Base-by-base conservation (phyloP, 129 eudicot species). In the Tagetes patula region DNA sequence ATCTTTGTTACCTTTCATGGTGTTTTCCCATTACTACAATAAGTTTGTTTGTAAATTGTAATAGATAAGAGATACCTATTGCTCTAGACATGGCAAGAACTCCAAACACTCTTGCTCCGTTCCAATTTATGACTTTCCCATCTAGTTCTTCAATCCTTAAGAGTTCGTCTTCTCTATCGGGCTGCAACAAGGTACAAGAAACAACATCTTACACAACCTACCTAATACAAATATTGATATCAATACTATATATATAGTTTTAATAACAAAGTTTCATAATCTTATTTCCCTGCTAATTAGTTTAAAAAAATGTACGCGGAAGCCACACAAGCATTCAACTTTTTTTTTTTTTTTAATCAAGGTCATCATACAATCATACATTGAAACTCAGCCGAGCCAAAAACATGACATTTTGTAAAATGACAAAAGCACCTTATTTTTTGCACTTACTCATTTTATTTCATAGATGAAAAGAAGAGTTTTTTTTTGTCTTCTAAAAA, bases 21-120 rank as follows among this genome's bases (percentile, higher is more conserved):
- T 0, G 12, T 7, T 56, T 56, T 56, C 27, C 9, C 0, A 0
- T 14, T 20, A 34, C 27, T 6, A 54, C 6, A 1, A 27, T 20
- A 54, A 54, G 27, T 20, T 20, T 5, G 8, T 54, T 0, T 11
- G 27, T 20, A 20, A 20, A 20, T 36, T 49, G 37, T 4, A 14
- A 45, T 32, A 43, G 4, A 32, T 41, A 71, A 52, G 47, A 59
- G 45, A 76, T 82, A 89, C 96, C 96, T 74, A 89, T 89, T 4
- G 96, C 87, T 80, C 96, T 81, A 11, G 96, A 89, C 96, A 89
- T 89, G 56, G 96, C 87, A 75, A 89, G 96, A 75, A 89, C 91
- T 76, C 96, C 96, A 60, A 79, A 71, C 31, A 89, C 91, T 69
- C 96, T 64, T 67, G 87, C 89, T 69, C 96, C 96, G n/a, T 86